Evolutionary conservation across 2,329 filamentous ascomycete genomes (phyloP), one percentile per base, ranked within the genome.

Genomic region (Fusarium newnesense): DNA sequence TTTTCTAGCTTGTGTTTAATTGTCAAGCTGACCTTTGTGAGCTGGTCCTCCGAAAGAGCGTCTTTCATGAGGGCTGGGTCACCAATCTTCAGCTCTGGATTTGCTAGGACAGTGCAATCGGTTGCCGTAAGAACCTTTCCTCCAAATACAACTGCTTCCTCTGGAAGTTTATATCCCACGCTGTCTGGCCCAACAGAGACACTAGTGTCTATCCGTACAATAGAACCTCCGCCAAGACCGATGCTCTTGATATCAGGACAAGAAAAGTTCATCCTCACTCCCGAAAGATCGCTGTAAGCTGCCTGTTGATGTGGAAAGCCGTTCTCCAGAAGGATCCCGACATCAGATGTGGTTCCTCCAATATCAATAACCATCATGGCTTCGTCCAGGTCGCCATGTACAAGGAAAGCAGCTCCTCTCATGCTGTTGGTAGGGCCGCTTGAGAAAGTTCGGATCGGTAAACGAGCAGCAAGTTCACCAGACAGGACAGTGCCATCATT

Each of bases 301-400:
- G 89, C 87, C 56, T 89, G 87, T 77, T 91, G 88, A 37, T 90
- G 84, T 1, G 91, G 91, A 56, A 92, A 90, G 0, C 91, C 90
- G 54, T 87, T 91, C 0, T 87, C 84, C 11, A 90, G 84, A 7
- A 93, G 79, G 1, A 91, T 79, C 0, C 91, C 90, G 16, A 91
- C 88, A 72, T 92, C 91, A 1, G 89, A 88, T 0, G 90, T 92
- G 0, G 91, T 93, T 6, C 91, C 90, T 1, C 91, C 91, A 60
- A 93, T 88, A 74, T 93, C 91, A 4, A 92, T 87, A 0, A 92
- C 90, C 82, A 92, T 88, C 73, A 85, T 80, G 1, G 82, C 80
- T 61, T 85, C 80, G 5, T 79, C 77, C 26, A 77, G 60, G n/a
- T 81, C 69, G 7, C 77, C 77, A 43, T 84, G 81, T 1, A 84